These are phyloP conservation scores for Jatropha podagrica DNA, from an alignment of 441 rosid species.

Conservation along the genomic window DNA sequence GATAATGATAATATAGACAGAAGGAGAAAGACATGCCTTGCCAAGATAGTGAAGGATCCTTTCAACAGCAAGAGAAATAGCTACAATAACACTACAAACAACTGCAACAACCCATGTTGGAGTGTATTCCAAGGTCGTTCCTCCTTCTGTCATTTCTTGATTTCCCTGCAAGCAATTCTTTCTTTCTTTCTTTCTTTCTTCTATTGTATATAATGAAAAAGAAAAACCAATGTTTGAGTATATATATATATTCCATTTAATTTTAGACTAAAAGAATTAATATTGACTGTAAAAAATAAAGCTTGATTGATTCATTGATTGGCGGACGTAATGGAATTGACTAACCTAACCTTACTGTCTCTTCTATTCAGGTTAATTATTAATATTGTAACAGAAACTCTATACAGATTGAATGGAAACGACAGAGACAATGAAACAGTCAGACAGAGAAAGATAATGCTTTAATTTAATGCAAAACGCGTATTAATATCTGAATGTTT, in stretches of 20 bases:
- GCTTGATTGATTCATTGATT: too few relatives aligned
- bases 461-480: neutral
- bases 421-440: too few relatives aligned
- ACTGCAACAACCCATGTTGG: slow-evolving; percentile 85
- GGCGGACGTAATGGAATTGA: too few relatives aligned
- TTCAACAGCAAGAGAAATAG: slow-evolving; percentile 56
- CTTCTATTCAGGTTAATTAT: too few relatives aligned
- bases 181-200: neutral
- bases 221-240: neutral
- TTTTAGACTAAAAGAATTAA: too few relatives aligned
- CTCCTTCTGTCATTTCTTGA: slow-evolving; percentile 43
- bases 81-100: slow-evolving; percentile 63
- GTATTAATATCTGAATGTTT: neutral
- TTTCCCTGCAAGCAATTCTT: neutral
- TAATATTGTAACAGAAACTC: too few relatives aligned
- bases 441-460: neutral
- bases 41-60: slow-evolving; percentile 60
- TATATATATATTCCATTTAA: too few relatives aligned
- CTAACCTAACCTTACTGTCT: too few relatives aligned
- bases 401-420: too few relatives aligned
- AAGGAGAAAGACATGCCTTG: slow-evolving; percentile 38
- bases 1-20: neutral
- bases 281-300: too few relatives aligned
- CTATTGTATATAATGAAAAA: neutral
- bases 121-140: slow-evolving; percentile 53